A percentile compares a stretch with the other conserved stretches of the same genome.
Evolutionary conservation across 2,329 filamentous ascomycete genomes (phyloP).

Genomic region (Alternaria tenuissima): DNA sequence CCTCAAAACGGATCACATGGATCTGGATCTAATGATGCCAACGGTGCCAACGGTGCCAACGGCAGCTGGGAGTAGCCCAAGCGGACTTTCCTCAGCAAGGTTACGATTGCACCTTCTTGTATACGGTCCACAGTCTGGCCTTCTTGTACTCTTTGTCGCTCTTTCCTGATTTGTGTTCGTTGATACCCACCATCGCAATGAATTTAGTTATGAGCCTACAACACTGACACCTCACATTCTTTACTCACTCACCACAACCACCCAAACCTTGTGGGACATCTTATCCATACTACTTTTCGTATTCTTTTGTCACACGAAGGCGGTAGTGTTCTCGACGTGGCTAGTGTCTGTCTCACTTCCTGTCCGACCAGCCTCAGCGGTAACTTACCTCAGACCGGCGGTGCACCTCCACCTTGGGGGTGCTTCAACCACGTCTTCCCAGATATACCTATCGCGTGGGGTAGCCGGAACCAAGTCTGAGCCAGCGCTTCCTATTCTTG

Average conservation of each 20-base stretch:
- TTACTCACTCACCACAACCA: neutral
- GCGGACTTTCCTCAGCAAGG: slow-evolving; percentile 8
- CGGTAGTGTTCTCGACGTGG: neutral
- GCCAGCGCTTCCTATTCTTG: slow-evolving; percentile 30
- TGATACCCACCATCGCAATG: slow-evolving; percentile 20
- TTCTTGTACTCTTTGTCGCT: slow-evolving; percentile 13
- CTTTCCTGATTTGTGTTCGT: slow-evolving; percentile 12
- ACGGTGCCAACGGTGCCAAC: slow-evolving; percentile 27
- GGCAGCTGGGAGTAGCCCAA: slow-evolving; percentile 20
- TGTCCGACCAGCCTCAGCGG: neutral
- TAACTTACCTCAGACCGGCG: neutral
- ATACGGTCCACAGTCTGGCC: slow-evolving; percentile 11
- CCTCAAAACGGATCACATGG: slow-evolving; percentile 34
- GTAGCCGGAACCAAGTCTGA: slow-evolving; percentile 51
- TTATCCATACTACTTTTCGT: neutral
- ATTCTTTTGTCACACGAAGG: slow-evolving; percentile 2
- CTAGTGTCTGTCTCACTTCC: neutral
- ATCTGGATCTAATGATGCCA: slow-evolving; percentile 27
- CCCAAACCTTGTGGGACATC: neutral
- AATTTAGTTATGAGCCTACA: slow-evolving; percentile 5
- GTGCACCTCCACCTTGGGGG: slow-evolving; percentile 26
- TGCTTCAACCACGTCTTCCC: slow-evolving; percentile 55
- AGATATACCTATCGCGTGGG: slow-evolving; percentile 57
- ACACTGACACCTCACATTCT: neutral
- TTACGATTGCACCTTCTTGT: slow-evolving; percentile 26